Conservation (phyloP, 1,284 basidiomycete genomes). For the Marasmius oreades region DNA sequence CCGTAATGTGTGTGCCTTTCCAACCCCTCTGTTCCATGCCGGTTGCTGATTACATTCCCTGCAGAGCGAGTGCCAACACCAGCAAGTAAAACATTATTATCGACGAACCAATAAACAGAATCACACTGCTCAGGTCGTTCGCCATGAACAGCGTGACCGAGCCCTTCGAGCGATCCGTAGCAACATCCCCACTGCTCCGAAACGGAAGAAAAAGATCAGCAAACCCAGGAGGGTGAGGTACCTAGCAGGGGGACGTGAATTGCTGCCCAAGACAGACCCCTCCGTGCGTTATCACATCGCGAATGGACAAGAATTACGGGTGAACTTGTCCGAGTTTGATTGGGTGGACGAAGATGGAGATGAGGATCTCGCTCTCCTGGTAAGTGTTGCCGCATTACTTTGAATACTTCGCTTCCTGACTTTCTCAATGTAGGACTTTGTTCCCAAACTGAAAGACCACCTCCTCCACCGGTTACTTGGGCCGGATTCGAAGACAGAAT, state of each 20-base stretch:
- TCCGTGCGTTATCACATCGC: background rate
- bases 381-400: background rate
- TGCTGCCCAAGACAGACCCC: background rate
- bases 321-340: background rate
- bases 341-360: no score
- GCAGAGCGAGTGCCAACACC: slow-evolving; percentile 2
- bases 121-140: no score
- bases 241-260: background rate
- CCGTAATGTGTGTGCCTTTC: no score
- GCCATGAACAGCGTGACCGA: background rate
- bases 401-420: background rate
- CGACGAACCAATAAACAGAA: background rate
- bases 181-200: background rate
- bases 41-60: background rate
- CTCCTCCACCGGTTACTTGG: background rate
- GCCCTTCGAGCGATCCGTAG: background rate
- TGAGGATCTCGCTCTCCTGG: background rate
- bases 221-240: background rate
- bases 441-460: slow-evolving; percentile 4
- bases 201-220: background rate
- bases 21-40: background rate
- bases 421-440: background rate
- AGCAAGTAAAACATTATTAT: background rate
- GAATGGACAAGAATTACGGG: background rate
- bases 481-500: no score